Evolutionary conservation across 306 rosid genomes (phyloP), one percentile per base, ranked within the genome.

Genomic region (Inga leiocalycina): DNA sequence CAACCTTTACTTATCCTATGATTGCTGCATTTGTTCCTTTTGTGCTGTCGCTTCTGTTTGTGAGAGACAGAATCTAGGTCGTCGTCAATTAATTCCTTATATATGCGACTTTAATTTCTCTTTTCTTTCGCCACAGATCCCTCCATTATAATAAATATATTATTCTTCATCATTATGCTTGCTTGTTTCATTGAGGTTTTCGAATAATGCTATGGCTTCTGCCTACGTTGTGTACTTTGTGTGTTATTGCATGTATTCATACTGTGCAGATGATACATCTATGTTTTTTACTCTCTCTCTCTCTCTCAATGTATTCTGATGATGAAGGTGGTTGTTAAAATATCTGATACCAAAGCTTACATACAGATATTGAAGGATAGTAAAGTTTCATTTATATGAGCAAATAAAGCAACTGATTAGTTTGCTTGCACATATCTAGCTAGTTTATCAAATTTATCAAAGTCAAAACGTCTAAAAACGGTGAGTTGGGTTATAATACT

Each of bases 1-100:
- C 51, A 57, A 83, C 34, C 87, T 49, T 85, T 61, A 69, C 80
- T 72, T 75, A 89, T 10, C 66, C 91, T 4, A 15, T 88, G 32
- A 61, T 82, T 6, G 65, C 67, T 56, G 90, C 81, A 45, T 4
- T 89, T 77, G 57, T 86, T 27, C 74, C 86, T 43, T 65, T 86
- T 43, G 24, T 85, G 14, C 65, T 84, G 65, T 67, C 87, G 43
- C 48, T 88, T 79, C n/a, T 87, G 77, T 56, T 73, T 52, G 82
- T 35, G 2, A 79, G 75, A 77, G 59, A 75, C 72, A 37, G 81
- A 62, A 2, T 81, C 83, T 88, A 13, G 80, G 24, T 20, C 51
- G 8, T 34, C 56, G 43, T 39, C 8, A 39, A 1, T 66, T 52
- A 19, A 6, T 15, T 20, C 43, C 11, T 76, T 73, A 72, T 49